These are phyloP conservation scores for Suillus brevipes DNA, from an alignment of 768 basidiomycete genomes.

Conservation along the genomic window DNA sequence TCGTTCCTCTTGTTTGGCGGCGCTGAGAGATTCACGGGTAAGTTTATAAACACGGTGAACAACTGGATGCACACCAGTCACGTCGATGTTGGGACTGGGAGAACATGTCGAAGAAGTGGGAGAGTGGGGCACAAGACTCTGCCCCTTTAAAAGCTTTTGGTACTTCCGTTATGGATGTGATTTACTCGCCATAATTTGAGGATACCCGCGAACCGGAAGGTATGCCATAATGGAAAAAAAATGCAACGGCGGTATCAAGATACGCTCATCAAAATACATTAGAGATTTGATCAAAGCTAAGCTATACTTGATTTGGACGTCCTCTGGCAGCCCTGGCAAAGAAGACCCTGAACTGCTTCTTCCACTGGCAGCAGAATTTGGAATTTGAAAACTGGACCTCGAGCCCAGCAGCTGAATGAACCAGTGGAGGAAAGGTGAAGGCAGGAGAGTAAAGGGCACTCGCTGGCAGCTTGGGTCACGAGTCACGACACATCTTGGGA, in stretches of 20 bases:
- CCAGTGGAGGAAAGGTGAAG: neutral
- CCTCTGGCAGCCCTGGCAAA: neutral
- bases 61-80: conserved; percentile 28
- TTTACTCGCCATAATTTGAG: neutral
- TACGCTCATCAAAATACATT: neutral
- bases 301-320: neutral
- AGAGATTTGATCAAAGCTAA: conserved; percentile 4
- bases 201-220: neutral
- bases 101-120: conserved; percentile 21
- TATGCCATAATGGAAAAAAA: conserved; percentile 8
- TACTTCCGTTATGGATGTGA: neutral
- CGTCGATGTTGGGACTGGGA: conserved; percentile 25
- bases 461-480: neutral
- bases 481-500: neutral
- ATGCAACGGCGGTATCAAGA: neutral
- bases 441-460: neutral
- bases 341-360: neutral
- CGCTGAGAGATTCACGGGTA: conserved; percentile 15
- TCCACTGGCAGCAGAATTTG: neutral
- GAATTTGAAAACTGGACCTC: neutral
- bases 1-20: conserved; percentile 36
- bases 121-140: too few relatives aligned
- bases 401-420: neutral
- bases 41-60: neutral
- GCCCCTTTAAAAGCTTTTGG: neutral